Percentiles rank a stretch among this genome's conserved stretches.
phyloP scores from a whole-genome alignment of 257 asterid species.

The Penstemon newberryi region DNA sequence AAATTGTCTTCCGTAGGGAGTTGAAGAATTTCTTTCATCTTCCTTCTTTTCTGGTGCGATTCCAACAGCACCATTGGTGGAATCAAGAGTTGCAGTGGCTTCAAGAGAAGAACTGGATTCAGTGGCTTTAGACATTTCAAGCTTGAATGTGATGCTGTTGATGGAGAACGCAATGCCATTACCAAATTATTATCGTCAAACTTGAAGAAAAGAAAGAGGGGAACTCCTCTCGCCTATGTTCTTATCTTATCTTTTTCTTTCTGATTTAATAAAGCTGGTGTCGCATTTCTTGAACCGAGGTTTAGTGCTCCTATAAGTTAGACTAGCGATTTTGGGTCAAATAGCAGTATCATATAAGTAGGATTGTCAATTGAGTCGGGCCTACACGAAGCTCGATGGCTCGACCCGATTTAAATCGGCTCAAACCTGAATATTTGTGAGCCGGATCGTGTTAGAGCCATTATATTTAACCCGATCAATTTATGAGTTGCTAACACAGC shows the following conservation, averaged over 20 bases:
- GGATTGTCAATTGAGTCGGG: too few species aligned
- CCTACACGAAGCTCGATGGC: too few species aligned
- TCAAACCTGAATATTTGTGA: too few species aligned
- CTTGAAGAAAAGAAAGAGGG: not conserved
- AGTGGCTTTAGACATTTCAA: constrained; percentile 32
- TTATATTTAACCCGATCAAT: too few species aligned
- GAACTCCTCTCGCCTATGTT: not conserved
- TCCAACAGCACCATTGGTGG: constrained; percentile 58
- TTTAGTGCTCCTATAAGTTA: too few species aligned
- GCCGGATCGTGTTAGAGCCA: too few species aligned
- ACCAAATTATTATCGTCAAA: constrained; percentile 7
- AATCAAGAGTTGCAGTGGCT: constrained; percentile 62
- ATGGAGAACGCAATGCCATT: constrained; percentile 41
- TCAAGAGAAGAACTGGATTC: constrained; percentile 31
- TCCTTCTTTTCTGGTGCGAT: constrained; percentile 28
- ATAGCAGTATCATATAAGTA: too few species aligned
- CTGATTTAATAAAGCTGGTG: too few species aligned
- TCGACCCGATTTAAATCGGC: too few species aligned
- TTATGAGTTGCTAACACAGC: too few species aligned
- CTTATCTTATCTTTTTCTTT: constrained; percentile 30
- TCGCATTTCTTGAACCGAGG: too few species aligned
- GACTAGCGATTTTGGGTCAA: too few species aligned
- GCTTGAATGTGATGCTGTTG: constrained; percentile 25
- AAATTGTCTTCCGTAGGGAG: constrained; percentile 66
- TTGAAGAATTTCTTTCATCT: constrained; percentile 20